Evolutionary conservation across 2,329 filamentous ascomycete genomes (phyloP).

Genomic region (Lithohypha guttulata): DNA sequence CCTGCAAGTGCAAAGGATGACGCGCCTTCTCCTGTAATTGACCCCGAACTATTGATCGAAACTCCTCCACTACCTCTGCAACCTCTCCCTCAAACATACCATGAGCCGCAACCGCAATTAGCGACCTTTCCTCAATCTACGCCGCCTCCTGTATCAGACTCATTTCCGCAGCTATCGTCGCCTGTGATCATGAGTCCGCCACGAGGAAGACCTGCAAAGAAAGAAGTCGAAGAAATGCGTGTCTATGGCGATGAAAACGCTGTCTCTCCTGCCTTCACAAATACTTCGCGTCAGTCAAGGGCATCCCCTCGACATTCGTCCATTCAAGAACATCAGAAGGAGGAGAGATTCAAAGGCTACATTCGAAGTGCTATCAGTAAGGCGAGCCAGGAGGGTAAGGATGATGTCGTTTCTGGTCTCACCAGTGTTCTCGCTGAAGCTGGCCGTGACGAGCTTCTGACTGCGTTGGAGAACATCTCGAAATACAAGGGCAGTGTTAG

Average conservation of each 20-base stretch:
- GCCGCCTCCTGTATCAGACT: not conserved
- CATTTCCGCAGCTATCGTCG: not conserved
- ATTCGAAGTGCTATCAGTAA: slow-evolving; percentile 17
- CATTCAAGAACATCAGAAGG: slow-evolving; percentile 20
- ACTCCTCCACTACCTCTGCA: not conserved
- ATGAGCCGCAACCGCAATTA: not conserved
- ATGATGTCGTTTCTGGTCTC: slow-evolving; percentile 17
- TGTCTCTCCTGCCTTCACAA: slow-evolving; percentile 5
- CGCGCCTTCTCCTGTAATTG: slow-evolving; percentile 12
- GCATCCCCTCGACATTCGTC: slow-evolving; percentile 16
- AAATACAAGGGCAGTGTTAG: slow-evolving; percentile 14
- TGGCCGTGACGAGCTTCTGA: slow-evolving; percentile 16
- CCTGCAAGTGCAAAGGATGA: slow-evolving; percentile 18
- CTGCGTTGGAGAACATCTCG: slow-evolving; percentile 19
- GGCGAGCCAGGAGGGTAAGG: slow-evolving; percentile 15
- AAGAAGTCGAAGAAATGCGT: slow-evolving; percentile 18
- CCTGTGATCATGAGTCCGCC: slow-evolving; percentile 19
- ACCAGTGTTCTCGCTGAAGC: slow-evolving; percentile 16
- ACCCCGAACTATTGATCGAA: slow-evolving; percentile 12
- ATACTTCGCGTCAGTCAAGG: slow-evolving; percentile 10
- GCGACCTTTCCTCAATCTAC: not conserved
- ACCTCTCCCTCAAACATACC: not conserved
- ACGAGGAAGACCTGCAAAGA: slow-evolving; percentile 18
- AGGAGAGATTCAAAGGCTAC: slow-evolving; percentile 17
- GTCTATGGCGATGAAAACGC: not conserved